Base-by-base conservation (phyloP, 2,329 filamentous ascomycete species). In the Metarhizium rileyi region DNA sequence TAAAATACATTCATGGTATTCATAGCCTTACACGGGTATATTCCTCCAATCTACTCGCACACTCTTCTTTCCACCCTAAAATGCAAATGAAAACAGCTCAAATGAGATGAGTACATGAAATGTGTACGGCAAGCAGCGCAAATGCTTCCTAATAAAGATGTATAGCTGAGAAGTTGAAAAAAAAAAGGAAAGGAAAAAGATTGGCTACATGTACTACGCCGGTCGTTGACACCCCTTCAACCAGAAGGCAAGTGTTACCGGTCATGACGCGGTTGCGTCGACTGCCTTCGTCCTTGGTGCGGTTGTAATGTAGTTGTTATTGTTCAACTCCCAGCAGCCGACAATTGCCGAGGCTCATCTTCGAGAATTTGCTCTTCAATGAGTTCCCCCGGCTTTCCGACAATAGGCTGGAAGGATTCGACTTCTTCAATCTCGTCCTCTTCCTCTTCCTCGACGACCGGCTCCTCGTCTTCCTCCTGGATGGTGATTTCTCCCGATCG, bases 401-500 rank as follows among this genome's bases (percentile, higher is more conserved):
- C 60, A 18, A 80, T 68, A 0, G 79, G 78, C 25, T 68, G 73
- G 55, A 84, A 83, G 3, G 70, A 68, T 7, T 84, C 80, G 6
- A 80, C 78, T 57, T 81, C 79, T 52, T 81, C 78, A 16, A 78
- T 56, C 3, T 77, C 74, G 27, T 75, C 70, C 12, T 45, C 50
- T 22, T 72, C 70, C 14, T 69, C 69, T 25, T 68, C 64, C 20
- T 65, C 63, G 23, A 65, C 68, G 7, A 64, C 59, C 4, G 69
- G 65, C 14, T 77, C 75, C 54, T 83, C 80, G 30, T 83, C 80
- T 55, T 80, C 80, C 55, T 84, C 81, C 54, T 82, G 76, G 30
- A 86, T 84, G 35, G 83, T 83, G 48, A 87, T 83, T 66, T 90
- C 87, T 8, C 81, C 83, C 49, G 85, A 90, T 23, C 82, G 71